Percentiles rank a stretch among this genome's conserved stretches.
phyloP scores from a whole-genome alignment of 2,329 filamentous ascomycete genomes.

The Nothophaeocryptopus gaeumannii region DNA sequence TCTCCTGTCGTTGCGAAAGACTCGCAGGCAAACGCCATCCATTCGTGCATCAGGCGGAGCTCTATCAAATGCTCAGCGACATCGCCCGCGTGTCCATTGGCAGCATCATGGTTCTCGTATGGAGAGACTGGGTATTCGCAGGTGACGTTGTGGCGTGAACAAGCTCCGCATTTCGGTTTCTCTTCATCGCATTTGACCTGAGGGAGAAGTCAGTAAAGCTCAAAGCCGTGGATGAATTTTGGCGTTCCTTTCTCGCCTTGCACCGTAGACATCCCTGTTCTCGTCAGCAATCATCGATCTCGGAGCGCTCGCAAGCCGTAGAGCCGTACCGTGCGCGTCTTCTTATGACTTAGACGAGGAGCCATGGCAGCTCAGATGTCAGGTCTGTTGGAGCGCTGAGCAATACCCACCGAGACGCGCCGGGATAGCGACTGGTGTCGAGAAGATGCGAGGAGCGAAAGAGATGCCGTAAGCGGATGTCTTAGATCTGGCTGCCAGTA shows the following conservation, averaged over 20 bases:
- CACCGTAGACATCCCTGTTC: slow-evolving; percentile 22
- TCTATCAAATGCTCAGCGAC: slow-evolving; percentile 13
- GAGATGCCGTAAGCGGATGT: too few relatives aligned
- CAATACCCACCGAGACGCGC: too few relatives aligned
- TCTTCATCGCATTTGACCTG: slow-evolving; percentile 23
- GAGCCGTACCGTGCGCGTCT: slow-evolving; percentile 16
- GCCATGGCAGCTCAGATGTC: slow-evolving; percentile 4
- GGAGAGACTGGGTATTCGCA: slow-evolving; percentile 23
- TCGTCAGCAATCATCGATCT: neutral
- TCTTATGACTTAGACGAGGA: slow-evolving; percentile 16
- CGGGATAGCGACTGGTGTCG: too few relatives aligned
- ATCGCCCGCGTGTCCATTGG: neutral
- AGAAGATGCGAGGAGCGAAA: too few relatives aligned
- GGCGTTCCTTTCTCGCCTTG: slow-evolving; percentile 18
- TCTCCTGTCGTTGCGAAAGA: slow-evolving; percentile 18
- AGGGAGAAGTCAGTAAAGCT: slow-evolving; percentile 6
- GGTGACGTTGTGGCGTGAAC: slow-evolving; percentile 20
- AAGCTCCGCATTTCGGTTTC: slow-evolving; percentile 23
- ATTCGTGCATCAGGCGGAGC: slow-evolving; percentile 19
- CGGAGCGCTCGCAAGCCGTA: neutral
- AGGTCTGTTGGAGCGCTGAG: too few relatives aligned
- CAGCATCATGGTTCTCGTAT: slow-evolving; percentile 9
- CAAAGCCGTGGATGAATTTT: neutral
- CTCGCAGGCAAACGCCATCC: slow-evolving; percentile 17
- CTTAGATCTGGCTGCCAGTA: too few relatives aligned